Percentiles rank a stretch among this genome's conserved stretches.
Conservation (phyloP, 2,329 filamentous ascomycete species). For the Aspergillus sp. region DNA sequence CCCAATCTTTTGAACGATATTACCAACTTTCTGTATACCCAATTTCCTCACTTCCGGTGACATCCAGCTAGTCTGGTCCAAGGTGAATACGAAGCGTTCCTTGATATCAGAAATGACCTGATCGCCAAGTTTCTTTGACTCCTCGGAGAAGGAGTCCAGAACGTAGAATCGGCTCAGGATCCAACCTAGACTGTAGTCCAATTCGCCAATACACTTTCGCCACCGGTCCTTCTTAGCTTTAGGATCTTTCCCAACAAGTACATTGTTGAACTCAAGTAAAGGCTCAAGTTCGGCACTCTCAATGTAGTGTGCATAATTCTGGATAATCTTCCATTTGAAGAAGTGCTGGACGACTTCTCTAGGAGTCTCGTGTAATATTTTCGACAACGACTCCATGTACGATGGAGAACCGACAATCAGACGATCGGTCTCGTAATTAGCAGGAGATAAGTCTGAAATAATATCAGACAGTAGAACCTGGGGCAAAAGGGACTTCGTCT, state of each 20-base stretch:
- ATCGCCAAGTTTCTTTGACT: slow-evolving; percentile 66
- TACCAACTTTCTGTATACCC: slow-evolving; percentile 64
- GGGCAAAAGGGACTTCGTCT: slow-evolving; percentile 57
- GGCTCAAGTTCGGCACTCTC: slow-evolving; percentile 62
- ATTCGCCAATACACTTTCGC: slow-evolving; percentile 61
- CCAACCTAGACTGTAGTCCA: slow-evolving; percentile 64
- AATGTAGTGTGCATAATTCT: slow-evolving; percentile 53
- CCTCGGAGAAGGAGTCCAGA: slow-evolving; percentile 65
- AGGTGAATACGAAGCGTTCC: slow-evolving; percentile 61
- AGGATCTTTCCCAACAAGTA: slow-evolving; percentile 62
- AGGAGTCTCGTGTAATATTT: slow-evolving; percentile 55
- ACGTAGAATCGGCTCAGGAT: slow-evolving; percentile 71
- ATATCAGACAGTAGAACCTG: slow-evolving; percentile 56
- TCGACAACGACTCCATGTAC: slow-evolving; percentile 60
- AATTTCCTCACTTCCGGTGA: slow-evolving; percentile 59
- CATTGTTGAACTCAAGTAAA: slow-evolving; percentile 60
- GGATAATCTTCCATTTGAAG: slow-evolving; percentile 64
- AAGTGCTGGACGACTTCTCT: slow-evolving; percentile 61
- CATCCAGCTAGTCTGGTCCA: slow-evolving; percentile 65
- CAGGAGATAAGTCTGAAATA: slow-evolving; percentile 54
- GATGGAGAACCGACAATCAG: slow-evolving; percentile 61
- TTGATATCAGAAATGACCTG: slow-evolving; percentile 72
- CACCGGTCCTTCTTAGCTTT: slow-evolving; percentile 64
- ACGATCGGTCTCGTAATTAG: slow-evolving; percentile 50
- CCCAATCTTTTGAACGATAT: slow-evolving; percentile 68